Conservation (phyloP, 306 rosid genomes). For the Datisca glomerata region DNA sequence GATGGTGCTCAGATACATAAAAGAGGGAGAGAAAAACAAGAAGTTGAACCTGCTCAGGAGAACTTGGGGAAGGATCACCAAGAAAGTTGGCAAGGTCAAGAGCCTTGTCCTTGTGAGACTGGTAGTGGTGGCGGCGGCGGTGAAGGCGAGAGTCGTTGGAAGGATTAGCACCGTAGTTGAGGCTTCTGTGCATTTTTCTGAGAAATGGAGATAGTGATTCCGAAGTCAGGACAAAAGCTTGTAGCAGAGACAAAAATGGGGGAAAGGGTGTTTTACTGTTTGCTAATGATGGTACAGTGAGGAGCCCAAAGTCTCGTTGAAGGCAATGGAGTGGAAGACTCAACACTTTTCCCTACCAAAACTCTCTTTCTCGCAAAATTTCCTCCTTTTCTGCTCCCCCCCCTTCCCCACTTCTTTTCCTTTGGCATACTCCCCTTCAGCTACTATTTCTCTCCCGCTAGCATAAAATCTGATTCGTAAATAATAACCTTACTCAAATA, state of each 20-base stretch:
- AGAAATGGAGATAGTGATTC: constrained; percentile 39
- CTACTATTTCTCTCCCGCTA: too few relatives aligned
- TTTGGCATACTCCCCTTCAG: too few relatives aligned
- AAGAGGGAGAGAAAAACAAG: constrained; percentile 8
- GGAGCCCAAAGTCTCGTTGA: constrained; percentile 36
- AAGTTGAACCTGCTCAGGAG: constrained; percentile 74
- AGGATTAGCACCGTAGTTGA: constrained; percentile 21
- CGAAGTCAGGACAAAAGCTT: constrained; percentile 68
- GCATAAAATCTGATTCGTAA: too few relatives aligned
- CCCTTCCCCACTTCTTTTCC: constrained; percentile 33
- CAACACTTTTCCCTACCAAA: constrained; percentile 46
- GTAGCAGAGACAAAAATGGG: constrained; percentile 31
- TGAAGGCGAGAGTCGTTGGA: constrained; percentile 18
- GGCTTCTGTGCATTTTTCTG: constrained; percentile 54
- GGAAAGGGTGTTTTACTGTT: neutral
- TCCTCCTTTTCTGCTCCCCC: constrained; percentile 71
- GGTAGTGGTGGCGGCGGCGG: constrained; percentile 52
- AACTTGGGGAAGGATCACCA: constrained; percentile 53
- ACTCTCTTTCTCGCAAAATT: constrained; percentile 56
- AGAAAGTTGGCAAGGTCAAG: constrained; percentile 44
- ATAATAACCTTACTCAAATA: too few relatives aligned
- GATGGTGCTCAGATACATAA: too few relatives aligned
- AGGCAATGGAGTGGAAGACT: constrained; percentile 54
- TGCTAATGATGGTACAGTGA: constrained; percentile 22
- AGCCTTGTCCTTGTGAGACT: constrained; percentile 39